These are phyloP conservation scores for Ceratocystis papillata DNA, from an alignment of 2,329 filamentous ascomycete species.

Conservation along the genomic window DNA sequence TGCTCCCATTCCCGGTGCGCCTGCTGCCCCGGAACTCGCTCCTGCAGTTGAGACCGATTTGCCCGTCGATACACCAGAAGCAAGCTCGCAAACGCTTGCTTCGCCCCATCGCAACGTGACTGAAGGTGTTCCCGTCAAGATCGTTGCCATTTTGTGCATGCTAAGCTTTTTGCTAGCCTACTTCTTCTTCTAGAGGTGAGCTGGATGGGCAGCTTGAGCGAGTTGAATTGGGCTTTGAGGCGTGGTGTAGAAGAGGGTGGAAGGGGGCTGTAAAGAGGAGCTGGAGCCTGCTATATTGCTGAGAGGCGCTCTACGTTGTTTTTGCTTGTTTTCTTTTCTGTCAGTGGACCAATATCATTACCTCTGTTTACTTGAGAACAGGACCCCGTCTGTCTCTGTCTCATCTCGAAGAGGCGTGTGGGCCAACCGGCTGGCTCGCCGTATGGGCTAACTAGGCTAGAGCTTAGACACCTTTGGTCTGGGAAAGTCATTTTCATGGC, in stretches of 20 bases:
- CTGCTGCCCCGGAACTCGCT: neutral
- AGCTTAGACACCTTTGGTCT: too few relatives aligned
- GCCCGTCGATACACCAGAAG: neutral
- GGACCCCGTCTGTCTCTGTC: neutral
- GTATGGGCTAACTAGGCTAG: too few relatives aligned
- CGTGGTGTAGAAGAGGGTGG: neutral
- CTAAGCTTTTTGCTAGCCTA: slow-evolving; percentile 90
- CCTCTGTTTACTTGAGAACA: neutral
- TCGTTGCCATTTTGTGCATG: slow-evolving; percentile 73
- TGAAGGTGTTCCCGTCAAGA: slow-evolving; percentile 76
- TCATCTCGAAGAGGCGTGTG: neutral
- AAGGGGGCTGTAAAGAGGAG: neutral
- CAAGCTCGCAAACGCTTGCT: slow-evolving; percentile 10
- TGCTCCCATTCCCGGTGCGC: neutral
- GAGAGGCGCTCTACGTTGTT: slow-evolving; percentile 5
- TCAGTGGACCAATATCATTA: slow-evolving; percentile 8
- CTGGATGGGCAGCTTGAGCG: slow-evolving; percentile 17
- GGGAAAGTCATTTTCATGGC: too few relatives aligned
- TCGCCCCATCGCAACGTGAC: slow-evolving; percentile 21
- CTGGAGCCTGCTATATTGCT: slow-evolving; percentile 3
- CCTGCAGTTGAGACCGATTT: neutral
- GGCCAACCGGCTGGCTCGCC: neutral
- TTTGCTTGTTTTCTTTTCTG: slow-evolving; percentile 7
- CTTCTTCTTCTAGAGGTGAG: slow-evolving; percentile 66
- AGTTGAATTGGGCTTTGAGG: neutral